These are phyloP conservation scores for Paxillus rubicundulus DNA, from an alignment of 768 basidiomycete species.

Conservation along the genomic window DNA sequence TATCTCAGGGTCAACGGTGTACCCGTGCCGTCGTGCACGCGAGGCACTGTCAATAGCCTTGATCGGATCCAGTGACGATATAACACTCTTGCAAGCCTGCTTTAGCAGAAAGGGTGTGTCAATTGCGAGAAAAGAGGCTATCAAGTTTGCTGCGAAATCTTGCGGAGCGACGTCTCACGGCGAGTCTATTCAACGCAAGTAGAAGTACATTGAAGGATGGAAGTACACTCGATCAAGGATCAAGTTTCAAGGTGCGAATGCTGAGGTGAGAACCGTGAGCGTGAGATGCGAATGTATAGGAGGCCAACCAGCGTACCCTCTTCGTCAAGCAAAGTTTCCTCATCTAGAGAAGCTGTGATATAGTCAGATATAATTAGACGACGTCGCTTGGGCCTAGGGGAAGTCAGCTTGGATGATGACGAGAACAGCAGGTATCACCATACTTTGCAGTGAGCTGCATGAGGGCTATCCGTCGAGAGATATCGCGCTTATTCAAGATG, in stretches of 20 bases:
- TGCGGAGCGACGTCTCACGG: background rate
- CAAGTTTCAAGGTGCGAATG: constrained; percentile 29
- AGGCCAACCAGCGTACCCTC: constrained; percentile 46
- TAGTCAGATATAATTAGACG: constrained; percentile 77
- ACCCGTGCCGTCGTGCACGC: background rate
- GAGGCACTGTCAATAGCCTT: background rate
- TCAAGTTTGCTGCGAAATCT: background rate
- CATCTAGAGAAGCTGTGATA: constrained; percentile 77
- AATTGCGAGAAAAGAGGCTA: background rate
- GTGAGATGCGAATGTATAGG: background rate
- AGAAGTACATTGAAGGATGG: background rate
- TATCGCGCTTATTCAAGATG: constrained; percentile 79
- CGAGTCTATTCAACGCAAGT: background rate
- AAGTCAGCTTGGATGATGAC: constrained; percentile 8
- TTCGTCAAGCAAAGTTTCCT: constrained; percentile 80
- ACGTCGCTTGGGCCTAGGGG: constrained; percentile 70
- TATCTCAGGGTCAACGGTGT: no score
- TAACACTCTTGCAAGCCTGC: no score
- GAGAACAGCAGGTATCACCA: constrained; percentile 21
- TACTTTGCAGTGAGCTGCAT: constrained; percentile 72
- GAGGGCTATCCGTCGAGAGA: constrained; percentile 66
- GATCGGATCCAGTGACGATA: background rate
- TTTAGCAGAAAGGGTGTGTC: no score
- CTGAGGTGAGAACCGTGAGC: constrained; percentile 13
- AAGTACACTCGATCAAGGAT: background rate